Percentiles rank a stretch among this genome's conserved stretches.
phyloP scores from a whole-genome alignment of 2,329 filamentous ascomycete genomes.

The Colletotrichum sp. region DNA sequence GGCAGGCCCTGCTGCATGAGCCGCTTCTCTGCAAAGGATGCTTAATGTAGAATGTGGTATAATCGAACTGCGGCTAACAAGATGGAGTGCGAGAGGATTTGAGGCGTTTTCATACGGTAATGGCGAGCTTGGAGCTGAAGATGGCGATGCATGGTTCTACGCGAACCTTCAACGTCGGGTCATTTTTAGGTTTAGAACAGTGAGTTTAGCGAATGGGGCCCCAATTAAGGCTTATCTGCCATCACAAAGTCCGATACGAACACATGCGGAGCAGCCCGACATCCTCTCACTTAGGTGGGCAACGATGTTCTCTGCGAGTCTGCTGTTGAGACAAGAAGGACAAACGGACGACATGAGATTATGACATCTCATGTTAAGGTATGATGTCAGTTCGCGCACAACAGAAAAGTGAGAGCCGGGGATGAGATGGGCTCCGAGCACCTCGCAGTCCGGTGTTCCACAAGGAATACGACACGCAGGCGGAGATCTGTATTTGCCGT shows the following conservation, averaged over 20 bases:
- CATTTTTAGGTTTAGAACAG: background rate
- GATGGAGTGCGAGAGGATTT: background rate
- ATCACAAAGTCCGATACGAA: background rate
- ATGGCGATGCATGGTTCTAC: background rate
- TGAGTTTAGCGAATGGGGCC: background rate
- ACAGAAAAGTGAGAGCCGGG: background rate
- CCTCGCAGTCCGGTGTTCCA: background rate
- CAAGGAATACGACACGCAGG: background rate
- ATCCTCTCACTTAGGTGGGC: background rate
- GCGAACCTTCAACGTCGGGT: background rate
- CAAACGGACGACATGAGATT: background rate
- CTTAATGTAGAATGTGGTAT: background rate
- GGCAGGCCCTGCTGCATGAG: background rate
- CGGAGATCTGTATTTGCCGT: background rate
- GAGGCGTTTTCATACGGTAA: background rate
- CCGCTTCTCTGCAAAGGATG: background rate
- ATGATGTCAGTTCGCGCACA: background rate
- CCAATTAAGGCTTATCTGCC: background rate
- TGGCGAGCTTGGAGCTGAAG: background rate
- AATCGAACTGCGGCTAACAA: background rate
- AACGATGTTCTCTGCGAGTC: background rate
- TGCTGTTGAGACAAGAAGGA: background rate
- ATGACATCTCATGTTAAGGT: background rate
- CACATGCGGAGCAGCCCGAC: background rate
- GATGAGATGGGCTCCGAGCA: background rate